Conservation (phyloP, 2,329 filamentous ascomycete genomes). For the Hypoxylon sp. region DNA sequence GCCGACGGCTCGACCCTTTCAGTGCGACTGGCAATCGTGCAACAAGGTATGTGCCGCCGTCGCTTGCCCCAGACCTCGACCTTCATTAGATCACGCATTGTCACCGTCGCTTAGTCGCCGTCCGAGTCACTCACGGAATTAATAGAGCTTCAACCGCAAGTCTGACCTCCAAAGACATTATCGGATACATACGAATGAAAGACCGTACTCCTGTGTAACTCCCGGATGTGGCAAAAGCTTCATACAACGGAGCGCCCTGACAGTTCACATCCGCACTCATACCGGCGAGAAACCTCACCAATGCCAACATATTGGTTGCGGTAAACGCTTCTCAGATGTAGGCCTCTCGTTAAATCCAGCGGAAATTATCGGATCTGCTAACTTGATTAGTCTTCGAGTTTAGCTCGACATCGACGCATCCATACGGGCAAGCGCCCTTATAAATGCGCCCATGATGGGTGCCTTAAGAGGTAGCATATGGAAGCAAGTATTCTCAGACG, state of each 20-base stretch:
- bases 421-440: conserved; percentile 78
- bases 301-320: conserved; percentile 75
- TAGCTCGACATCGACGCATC: conserved; percentile 75
- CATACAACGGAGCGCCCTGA: conserved; percentile 78
- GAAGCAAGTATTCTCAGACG: conserved; percentile 12
- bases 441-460: conserved; percentile 73
- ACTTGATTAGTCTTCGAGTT: conserved; percentile 71
- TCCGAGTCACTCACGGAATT: conserved; percentile 35
- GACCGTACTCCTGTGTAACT: conserved; percentile 74
- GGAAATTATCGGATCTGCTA: conserved; percentile 45
- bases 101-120: conserved; percentile 15
- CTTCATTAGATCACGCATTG: neutral
- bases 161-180: conserved; percentile 79
- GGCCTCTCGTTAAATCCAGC: conserved; percentile 51
- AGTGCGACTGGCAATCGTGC: conserved; percentile 75
- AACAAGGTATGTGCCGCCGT: conserved; percentile 66
- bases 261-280: conserved; percentile 79
- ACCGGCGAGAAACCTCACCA: conserved; percentile 81
- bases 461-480: conserved; percentile 69
- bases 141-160: conserved; percentile 81
- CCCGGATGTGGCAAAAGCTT: conserved; percentile 78
- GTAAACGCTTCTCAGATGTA: conserved; percentile 79
- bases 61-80: neutral
- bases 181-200: conserved; percentile 79
- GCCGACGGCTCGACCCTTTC: conserved; percentile 73